Evolutionary conservation across 2,329 filamentous ascomycete species (phyloP).

Genomic region (Madurella mycetomatis): DNA sequence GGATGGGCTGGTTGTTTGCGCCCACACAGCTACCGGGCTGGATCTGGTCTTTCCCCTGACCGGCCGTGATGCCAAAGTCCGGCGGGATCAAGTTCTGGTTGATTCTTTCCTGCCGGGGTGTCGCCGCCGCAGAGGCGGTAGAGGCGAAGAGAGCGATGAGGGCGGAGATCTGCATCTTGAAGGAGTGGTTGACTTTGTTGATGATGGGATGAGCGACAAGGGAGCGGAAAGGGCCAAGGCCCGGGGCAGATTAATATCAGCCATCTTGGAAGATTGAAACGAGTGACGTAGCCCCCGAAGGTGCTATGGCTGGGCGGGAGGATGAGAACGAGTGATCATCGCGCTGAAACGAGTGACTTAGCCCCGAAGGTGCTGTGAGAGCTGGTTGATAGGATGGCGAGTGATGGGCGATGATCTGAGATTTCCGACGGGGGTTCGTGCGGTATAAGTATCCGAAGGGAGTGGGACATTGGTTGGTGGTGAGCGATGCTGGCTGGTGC

Average conservation of each 20-base stretch:
- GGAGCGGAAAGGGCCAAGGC: slow-evolving; percentile 9
- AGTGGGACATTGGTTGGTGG: too few species aligned
- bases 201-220: neutral
- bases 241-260: slow-evolving; percentile 4
- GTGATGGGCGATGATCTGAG: neutral
- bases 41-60: slow-evolving; percentile 7
- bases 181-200: neutral
- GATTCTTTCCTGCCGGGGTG: slow-evolving; percentile 9
- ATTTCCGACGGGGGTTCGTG: neutral
- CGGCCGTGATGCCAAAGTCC: slow-evolving; percentile 18
- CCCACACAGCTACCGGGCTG: slow-evolving; percentile 13
- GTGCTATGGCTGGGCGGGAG: too few species aligned
- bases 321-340: slow-evolving; percentile 1
- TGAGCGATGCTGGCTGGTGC: too few species aligned
- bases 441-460: neutral
- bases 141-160: slow-evolving; percentile 10
- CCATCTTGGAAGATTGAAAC: neutral
- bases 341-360: neutral
- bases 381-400: slow-evolving; percentile 2
- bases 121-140: slow-evolving; percentile 7
- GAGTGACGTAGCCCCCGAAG: too few species aligned
- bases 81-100: slow-evolving; percentile 18
- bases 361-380: slow-evolving; percentile 1
- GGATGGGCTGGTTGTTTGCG: slow-evolving; percentile 19
- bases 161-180: slow-evolving; percentile 12